Base-by-base conservation (phyloP, 306 rosid genomes). In the Carpinus fangiana region DNA sequence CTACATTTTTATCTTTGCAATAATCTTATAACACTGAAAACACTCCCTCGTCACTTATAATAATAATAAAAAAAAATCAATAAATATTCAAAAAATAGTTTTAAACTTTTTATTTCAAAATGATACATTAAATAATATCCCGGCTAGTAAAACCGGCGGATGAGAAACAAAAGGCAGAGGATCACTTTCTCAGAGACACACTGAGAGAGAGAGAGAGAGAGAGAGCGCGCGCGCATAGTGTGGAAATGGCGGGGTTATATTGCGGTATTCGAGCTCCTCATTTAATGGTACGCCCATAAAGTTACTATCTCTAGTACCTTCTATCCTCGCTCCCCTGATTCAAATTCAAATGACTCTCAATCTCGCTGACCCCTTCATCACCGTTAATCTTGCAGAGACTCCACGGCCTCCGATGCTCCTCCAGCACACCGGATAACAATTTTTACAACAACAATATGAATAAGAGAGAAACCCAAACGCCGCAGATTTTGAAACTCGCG, bases 401-500 rank as follows among this genome's bases (percentile, higher is more conserved):
- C 67, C 81, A 67, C 34, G 48, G 74, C 43, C 16, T 81, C 52
- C 87, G 79, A 76, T 84, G 90, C 79, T 83, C 46, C 76, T 78
- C 83, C 8, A 71, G 59, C 53, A 36, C 68, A 13, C 84, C 75
- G 20, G 78, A 75, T 41, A 72, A 70, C 36, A 87, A 59, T 21
- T n/a, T n/a, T n/a, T 7, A 7, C 38, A 54, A 73, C 46, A 54
- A 61, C 43, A 14, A 53, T 53, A 13, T 50, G 38, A 12, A 54
- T 50, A 78, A 81, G 65, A 76, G 60, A 20, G 79, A 21, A 57
- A 34, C 71, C 71, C 8, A 85, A 55, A 80, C 97, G 17, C 87
- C 96, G 51, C 81, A 61, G 80, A 23, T 90, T 50, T 23, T 94
- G 81, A 92, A 82, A 90, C 59, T 88, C 46, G 92, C 88, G 0